phyloP scores from a whole-genome alignment of 805 yeast species.

The Vanderwaltozyma verrucispora region DNA sequence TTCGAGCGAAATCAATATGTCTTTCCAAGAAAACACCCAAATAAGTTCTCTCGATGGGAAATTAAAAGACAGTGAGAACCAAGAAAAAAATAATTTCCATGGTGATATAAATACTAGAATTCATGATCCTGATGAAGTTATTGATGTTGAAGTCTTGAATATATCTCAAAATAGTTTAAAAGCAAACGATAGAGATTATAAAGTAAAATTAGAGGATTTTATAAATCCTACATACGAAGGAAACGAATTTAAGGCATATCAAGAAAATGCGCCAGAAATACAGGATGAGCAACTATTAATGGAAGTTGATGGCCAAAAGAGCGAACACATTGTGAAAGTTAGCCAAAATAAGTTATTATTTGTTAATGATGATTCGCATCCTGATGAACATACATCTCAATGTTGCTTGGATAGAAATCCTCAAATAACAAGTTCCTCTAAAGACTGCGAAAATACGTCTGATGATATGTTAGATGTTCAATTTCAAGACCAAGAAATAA shows the following conservation, averaged over 20 bases:
- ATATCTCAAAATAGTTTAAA: not conserved
- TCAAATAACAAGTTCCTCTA: too few relatives aligned
- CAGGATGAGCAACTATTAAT: constrained; percentile 9
- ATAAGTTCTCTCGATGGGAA: not conserved
- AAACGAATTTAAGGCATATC: not conserved
- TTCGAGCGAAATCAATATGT: constrained; percentile 1
- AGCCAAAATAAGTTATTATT: constrained; percentile 13
- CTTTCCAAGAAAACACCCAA: not conserved
- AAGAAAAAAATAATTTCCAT: too few relatives aligned
- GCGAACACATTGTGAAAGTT: constrained; percentile 12
- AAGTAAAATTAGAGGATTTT: not conserved
- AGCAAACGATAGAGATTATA: not conserved
- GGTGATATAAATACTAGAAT: too few relatives aligned
- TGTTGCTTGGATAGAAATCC: too few relatives aligned
- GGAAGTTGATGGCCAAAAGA: constrained; percentile 16
- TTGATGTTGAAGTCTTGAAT: not conserved
- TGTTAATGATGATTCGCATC: constrained; percentile 7
- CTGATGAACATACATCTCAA: too few relatives aligned
- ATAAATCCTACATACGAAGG: not conserved
- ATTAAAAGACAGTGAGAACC: not conserved
- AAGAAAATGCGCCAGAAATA: not conserved
- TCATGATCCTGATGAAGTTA: too few relatives aligned
- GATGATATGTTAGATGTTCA: constrained; percentile 1
- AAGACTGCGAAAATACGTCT: not conserved
- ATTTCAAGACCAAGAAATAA: constrained; percentile 8